Conservation (phyloP, 2,329 filamentous ascomycete genomes). For the Colletotrichum neosansevieriae region DNA sequence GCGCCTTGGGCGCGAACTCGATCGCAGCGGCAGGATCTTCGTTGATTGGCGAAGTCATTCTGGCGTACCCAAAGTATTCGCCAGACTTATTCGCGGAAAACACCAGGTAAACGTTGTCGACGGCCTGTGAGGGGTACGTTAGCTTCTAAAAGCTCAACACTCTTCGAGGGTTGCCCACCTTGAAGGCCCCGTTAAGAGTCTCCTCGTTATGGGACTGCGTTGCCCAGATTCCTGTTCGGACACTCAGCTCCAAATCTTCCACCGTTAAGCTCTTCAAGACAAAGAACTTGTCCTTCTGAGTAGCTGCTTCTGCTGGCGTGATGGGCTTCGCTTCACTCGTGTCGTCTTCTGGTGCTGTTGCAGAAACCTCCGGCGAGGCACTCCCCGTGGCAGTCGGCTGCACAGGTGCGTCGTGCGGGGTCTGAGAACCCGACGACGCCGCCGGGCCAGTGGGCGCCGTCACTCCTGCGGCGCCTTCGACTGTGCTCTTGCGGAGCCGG, state of each 20-base stretch:
- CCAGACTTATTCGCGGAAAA: conserved; percentile 98
- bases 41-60: conserved; percentile 87
- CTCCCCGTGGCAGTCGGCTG: not conserved
- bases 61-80: conserved; percentile 95
- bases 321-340: conserved; percentile 6
- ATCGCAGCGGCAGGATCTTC: conserved; percentile 79
- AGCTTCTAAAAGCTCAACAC: not conserved
- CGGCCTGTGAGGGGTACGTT: conserved; percentile 62
- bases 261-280: conserved; percentile 93
- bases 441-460: conserved; percentile 68
- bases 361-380: not conserved
- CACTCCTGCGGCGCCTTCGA: conserved; percentile 59
- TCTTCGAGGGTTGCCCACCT: conserved; percentile 63
- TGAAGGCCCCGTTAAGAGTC: conserved; percentile 83
- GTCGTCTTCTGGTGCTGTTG: conserved; percentile 8
- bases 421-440: conserved; percentile 47
- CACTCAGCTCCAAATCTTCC: conserved; percentile 89
- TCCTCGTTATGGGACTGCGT: conserved; percentile 95
- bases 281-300: conserved; percentile 81
- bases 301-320: conserved; percentile 37
- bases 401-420: conserved; percentile 12
- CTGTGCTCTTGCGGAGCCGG: conserved; percentile 74
- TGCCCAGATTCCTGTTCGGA: conserved; percentile 91
- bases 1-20: conserved; percentile 75
- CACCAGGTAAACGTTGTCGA: conserved; percentile 88